Evolutionary conservation across 176 grass and related monocot species (phyloP).

Genomic region (Lolium multiflorum): DNA sequence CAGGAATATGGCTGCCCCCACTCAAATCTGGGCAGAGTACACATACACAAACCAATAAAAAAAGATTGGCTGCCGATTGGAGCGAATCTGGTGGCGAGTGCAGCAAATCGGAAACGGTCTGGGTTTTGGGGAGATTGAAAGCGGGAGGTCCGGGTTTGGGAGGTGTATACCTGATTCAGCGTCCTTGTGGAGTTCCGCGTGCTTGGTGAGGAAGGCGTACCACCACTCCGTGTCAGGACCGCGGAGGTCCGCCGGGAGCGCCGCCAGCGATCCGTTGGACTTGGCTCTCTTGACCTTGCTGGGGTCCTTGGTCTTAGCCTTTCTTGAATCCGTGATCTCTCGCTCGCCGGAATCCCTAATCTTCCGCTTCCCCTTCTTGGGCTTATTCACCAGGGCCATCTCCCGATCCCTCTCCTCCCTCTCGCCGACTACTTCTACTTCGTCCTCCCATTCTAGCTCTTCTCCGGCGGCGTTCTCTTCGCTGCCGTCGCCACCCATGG

Average conservation of each 20-base stretch:
- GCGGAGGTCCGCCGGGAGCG: conserved; percentile 62
- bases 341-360: conserved; percentile 30
- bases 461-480: neutral
- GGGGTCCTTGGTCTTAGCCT: conserved; percentile 62
- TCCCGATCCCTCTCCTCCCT: neutral
- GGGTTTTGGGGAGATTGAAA: neutral
- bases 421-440: neutral
- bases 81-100: conserved; percentile 28
- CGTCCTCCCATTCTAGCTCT: neutral
- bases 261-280: conserved; percentile 30
- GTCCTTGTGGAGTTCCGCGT: conserved; percentile 52
- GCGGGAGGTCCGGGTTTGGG: neutral
- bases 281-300: conserved; percentile 55
- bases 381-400: conserved; percentile 56
- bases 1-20: neutral
- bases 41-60: neutral
- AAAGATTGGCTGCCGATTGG: neutral
- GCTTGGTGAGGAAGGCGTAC: conserved; percentile 82
- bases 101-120: conserved; percentile 20
- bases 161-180: conserved; percentile 46
- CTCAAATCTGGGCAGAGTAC: conserved; percentile 31
- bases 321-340: neutral
- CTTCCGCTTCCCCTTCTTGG: conserved; percentile 66
- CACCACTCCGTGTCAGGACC: conserved; percentile 91
- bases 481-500: conserved; percentile 17